phyloP scores from a whole-genome alignment of 1,139 yeast species.

The Geotrichum phurueaensis region DNA sequence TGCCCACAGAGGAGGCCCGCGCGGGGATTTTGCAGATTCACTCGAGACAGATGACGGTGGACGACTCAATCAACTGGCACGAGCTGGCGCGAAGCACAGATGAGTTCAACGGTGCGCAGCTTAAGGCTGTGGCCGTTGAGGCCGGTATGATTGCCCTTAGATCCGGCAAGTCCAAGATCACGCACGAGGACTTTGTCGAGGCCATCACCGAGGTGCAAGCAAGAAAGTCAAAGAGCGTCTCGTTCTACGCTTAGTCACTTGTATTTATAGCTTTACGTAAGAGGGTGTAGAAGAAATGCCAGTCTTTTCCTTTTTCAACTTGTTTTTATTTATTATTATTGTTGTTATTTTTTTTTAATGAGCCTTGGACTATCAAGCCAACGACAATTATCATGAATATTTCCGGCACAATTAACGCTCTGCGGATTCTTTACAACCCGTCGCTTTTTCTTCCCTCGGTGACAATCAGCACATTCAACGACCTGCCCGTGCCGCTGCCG shows the following conservation, averaged over 20 bases:
- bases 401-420: conserved; percentile 67
- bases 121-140: conserved; percentile 96
- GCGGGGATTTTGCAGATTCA: conserved; percentile 95
- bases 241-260: conserved; percentile 73
- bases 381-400: conserved; percentile 42
- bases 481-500: conserved; percentile 43
- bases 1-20: conserved; percentile 95
- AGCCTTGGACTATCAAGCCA: not conserved
- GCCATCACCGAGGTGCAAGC: conserved; percentile 98
- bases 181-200: conserved; percentile 97
- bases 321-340: too few relatives aligned
- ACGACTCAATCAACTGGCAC: conserved; percentile 92
- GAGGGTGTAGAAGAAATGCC: not conserved
- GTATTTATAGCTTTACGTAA: not conserved
- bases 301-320: not conserved
- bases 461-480: conserved; percentile 59
- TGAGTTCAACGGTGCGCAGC: conserved; percentile 97
- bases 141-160: conserved; percentile 99
- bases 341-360: too few relatives aligned
- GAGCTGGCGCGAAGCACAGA: conserved; percentile 97
- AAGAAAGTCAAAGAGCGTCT: conserved; percentile 87
- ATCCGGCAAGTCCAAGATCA: conserved; percentile 84
- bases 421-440: conserved; percentile 58
- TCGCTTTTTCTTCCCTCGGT: conserved; percentile 63
- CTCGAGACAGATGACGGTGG: conserved; percentile 93